Percentiles rank a stretch among this genome's conserved stretches.
Conservation (phyloP, 805 yeast species). For the Wickerhamomyces mucosus region DNA sequence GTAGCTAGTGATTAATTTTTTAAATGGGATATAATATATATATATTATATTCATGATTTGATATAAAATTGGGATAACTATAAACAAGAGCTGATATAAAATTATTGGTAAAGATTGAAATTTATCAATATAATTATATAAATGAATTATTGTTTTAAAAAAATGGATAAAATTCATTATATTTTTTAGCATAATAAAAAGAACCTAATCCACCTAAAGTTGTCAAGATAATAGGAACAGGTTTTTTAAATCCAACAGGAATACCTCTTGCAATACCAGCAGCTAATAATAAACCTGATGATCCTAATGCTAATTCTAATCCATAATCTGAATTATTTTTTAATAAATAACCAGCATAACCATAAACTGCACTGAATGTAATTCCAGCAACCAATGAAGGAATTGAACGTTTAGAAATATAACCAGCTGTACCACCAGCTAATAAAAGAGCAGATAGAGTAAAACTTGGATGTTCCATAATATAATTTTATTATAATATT, state of each 20-base stretch:
- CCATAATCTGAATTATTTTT: conserved; percentile 71
- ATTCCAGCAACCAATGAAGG: conserved; percentile 79
- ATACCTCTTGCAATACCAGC: conserved; percentile 70
- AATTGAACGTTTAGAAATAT: conserved; percentile 41
- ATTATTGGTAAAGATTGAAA: no score
- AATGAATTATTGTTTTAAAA: conserved; percentile 5
- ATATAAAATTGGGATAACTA: no score
- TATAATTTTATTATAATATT: conserved; percentile 8
- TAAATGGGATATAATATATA: no score
- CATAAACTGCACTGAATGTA: conserved; percentile 47
- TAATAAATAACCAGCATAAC: conserved; percentile 67
- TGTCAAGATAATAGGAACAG: conserved; percentile 63
- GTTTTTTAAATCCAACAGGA: conserved; percentile 51
- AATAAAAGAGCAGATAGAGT: conserved; percentile 62
- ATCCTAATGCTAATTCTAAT: conserved; percentile 66
- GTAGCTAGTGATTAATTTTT: no score
- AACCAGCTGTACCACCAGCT: conserved; percentile 67
- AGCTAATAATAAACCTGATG: conserved; percentile 53
- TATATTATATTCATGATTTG: no score
- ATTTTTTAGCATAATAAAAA: conserved; percentile 65
- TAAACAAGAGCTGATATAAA: no score
- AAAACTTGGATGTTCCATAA: conserved; percentile 66
- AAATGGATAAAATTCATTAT: conserved; percentile 54
- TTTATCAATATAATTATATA: no score
- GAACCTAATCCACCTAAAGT: conserved; percentile 55